These are phyloP conservation scores for Vishniacozyma victoriae DNA, from an alignment of 768 basidiomycete genomes.

Conservation along the genomic window DNA sequence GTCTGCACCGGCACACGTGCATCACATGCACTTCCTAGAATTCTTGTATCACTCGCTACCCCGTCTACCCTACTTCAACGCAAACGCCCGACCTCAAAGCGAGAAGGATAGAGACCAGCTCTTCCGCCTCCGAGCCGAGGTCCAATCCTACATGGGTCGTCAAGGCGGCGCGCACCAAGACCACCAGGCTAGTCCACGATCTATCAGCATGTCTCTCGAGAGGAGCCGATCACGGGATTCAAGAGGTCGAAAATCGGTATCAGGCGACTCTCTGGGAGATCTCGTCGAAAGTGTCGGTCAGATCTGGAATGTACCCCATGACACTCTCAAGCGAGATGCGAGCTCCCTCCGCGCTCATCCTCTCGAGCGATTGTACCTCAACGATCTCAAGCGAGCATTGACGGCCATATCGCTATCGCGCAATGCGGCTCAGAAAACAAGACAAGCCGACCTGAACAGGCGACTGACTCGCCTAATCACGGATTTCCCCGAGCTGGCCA, in stretches of 20 bases:
- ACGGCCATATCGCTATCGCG: slow-evolving; percentile 13
- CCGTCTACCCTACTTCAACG: slow-evolving; percentile 25
- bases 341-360: slow-evolving; percentile 17
- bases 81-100: slow-evolving; percentile 19
- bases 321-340: slow-evolving; percentile 29
- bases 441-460: slow-evolving; percentile 23
- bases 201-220: not conserved
- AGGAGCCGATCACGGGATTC: slow-evolving; percentile 5
- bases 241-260: not conserved
- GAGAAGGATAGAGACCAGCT: slow-evolving; percentile 37
- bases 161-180: not conserved
- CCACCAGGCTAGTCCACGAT: not conserved
- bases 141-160: slow-evolving; percentile 36
- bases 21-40: slow-evolving; percentile 34
- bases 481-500: slow-evolving; percentile 25
- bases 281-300: slow-evolving; percentile 23
- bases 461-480: slow-evolving; percentile 13
- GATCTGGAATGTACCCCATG: slow-evolving; percentile 23
- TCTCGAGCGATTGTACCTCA: slow-evolving; percentile 38
- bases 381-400: slow-evolving; percentile 34
- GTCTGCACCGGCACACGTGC: slow-evolving; percentile 14
- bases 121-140: slow-evolving; percentile 32
- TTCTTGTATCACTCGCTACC: slow-evolving; percentile 27
- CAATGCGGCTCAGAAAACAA: slow-evolving; percentile 11
- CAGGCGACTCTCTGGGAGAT: slow-evolving; percentile 8